Evolutionary conservation across 2,329 filamentous ascomycete species (phyloP), one percentile per base, ranked within the genome.

Genomic region (Graphilbum sp.): DNA sequence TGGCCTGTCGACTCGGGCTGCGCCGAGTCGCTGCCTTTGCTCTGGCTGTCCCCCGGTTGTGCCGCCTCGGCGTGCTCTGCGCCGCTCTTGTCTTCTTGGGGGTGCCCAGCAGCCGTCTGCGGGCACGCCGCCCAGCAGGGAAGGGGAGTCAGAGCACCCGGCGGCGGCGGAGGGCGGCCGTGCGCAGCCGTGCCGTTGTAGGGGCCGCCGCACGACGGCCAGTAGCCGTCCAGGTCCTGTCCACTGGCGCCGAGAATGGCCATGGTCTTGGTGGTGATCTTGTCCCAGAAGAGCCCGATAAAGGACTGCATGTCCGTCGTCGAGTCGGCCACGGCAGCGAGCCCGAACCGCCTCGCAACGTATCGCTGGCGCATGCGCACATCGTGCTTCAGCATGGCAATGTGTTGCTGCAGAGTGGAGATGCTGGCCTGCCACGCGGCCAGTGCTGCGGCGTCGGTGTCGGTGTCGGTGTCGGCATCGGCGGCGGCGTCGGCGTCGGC

Each of bases 301-400:
- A 66, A 48, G 43, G 65, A 68, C 44, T 57, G 61, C 32, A 66
- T 10, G 27, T 16, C 30, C 7, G 13, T 4, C n/a, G 30, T 18
- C 30, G 16, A 17, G 6, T 32, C 30, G n/a, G 30, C 30, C 15
- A 32, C 24, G 1, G 43, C 33, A 4, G 25, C 31, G 1, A 34
- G 27, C 21, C 41, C 43, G 19, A 46, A 46, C 29, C 43, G 41
- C 12, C 42, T 24, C 7, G 16, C 17, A 4, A 46, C 32, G 41
- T 43, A 46, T 3, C 32, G 39, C 25, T 43, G 39, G 21, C 44
- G 44, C n/a, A 38, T 15, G 17, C 24, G 31, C 11, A 43, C 38
- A 34, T 43, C 43, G 36, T 46, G 44, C 12, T 35, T 41, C 12
- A 45, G 13, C 3, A 45, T 30, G 16, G 31, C 32, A 3, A 27